phyloP scores from a whole-genome alignment of 1,284 basidiomycete genomes.

The Psilocybe mexicana region DNA sequence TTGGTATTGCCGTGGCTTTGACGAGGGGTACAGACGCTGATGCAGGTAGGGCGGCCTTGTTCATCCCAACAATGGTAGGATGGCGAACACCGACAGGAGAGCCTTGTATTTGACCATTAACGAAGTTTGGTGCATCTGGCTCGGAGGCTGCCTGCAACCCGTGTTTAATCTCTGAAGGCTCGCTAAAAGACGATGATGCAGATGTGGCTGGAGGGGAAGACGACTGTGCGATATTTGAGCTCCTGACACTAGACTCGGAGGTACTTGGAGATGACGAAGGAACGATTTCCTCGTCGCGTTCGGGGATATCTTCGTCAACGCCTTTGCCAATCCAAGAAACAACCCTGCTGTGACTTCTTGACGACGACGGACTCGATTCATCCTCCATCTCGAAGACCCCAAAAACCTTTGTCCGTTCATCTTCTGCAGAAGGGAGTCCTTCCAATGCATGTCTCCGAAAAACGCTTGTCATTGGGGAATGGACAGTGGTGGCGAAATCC shows the following conservation, averaged over 20 bases:
- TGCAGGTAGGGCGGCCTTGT: background rate
- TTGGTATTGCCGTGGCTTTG: background rate
- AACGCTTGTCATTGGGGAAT: slow-evolving; percentile 33
- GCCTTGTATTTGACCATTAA: background rate
- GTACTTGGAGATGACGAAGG: slow-evolving; percentile 16
- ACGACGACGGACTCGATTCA: background rate
- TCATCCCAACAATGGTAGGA: slow-evolving; percentile 9
- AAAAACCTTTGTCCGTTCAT: slow-evolving; percentile 6
- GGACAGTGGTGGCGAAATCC: slow-evolving; percentile 57
- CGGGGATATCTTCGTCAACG: slow-evolving; percentile 9
- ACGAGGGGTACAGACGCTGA: background rate
- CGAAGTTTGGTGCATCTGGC: background rate
- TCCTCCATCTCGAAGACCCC: slow-evolving; percentile 17
- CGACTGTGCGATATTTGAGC: slow-evolving; percentile 2
- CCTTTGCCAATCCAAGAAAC: slow-evolving; percentile 4
- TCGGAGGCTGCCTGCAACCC: background rate
- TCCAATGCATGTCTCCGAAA: slow-evolving; percentile 27
- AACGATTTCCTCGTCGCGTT: slow-evolving; percentile 4
- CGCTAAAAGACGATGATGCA: slow-evolving; percentile 18
- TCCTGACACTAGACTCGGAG: slow-evolving; percentile 19
- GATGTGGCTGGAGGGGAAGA: slow-evolving; percentile 12
- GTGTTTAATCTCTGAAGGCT: slow-evolving; percentile 10
- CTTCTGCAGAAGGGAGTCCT: slow-evolving; percentile 22
- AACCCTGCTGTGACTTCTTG: slow-evolving; percentile 6
- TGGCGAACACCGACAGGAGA: slow-evolving; percentile 1